Base-by-base conservation (phyloP, 257 asterid genomes). In the Voacanga thouarsii region DNA sequence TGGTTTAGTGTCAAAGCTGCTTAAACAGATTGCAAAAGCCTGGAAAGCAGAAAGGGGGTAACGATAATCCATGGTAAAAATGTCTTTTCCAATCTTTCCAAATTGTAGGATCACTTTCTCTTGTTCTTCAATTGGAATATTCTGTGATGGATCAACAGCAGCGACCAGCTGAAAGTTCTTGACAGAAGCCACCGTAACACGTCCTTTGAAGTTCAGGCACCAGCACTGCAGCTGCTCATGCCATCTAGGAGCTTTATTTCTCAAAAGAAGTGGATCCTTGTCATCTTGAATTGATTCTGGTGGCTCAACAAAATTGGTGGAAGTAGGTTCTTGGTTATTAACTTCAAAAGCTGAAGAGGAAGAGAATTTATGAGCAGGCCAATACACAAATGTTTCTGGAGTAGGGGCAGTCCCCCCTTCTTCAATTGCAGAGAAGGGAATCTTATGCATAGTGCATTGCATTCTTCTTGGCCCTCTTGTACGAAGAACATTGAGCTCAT, bases 21-120 rank as follows among this genome's bases (percentile, higher is more conserved):
- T 82, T 61, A 90, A 85, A 82, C 91, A 90, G 77, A 89, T 84
- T 39, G 92, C 88, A 43, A 92, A 89, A 50, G 94, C 97, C 84
- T 92, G 90, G 66, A 92, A 92, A 77, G 94, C 90, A 53, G 94
- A 90, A 60, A 92, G 89, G 0, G 94, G 96, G 43, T 89, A 89
- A 73, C 85, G 81, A 76, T 85, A 92, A 79, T 92, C 96, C 96
- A 92, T 89, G 44, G 94, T 90, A 76, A 90, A 90, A 66, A 88
- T 83, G 33, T 79, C 86, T 71, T 83, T 80, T 43, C 83, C 86
- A 3, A 83, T 80, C 68, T 83, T 83, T 11, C 86, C 86, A 65
- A 83, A 83, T 65, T 79, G 86, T 28, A 83, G 61, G 67, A 79
- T 83, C 39, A 79, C 81, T 65, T 75, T 79, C 63, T 83, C 86